A percentile compares a stretch with the other conserved stretches of the same genome.
These are phyloP conservation scores for Diaporthe aspalathi DNA, from an alignment of 2,329 filamentous ascomycete species.

Conservation along the genomic window DNA sequence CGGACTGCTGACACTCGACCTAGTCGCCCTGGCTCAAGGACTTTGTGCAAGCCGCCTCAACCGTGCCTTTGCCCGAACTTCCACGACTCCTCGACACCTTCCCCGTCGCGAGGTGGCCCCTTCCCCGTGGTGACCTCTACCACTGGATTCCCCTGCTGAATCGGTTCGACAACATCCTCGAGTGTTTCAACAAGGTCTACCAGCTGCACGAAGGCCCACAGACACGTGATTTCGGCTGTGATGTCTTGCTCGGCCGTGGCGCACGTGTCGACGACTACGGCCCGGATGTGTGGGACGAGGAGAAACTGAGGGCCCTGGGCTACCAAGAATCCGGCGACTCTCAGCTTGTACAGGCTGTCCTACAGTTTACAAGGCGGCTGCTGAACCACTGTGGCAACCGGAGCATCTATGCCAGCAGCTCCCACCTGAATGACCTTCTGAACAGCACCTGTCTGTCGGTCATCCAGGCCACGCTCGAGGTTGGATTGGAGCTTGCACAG, in stretches of 20 bases:
- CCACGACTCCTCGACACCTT: conserved; percentile 82
- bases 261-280: conserved; percentile 63
- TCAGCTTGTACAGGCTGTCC: conserved; percentile 80
- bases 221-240: conserved; percentile 76
- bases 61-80: conserved; percentile 78
- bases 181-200: conserved; percentile 84
- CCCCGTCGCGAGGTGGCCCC: conserved; percentile 86
- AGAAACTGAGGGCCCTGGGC: conserved; percentile 67
- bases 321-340: conserved; percentile 82
- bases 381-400: conserved; percentile 96
- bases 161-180: conserved; percentile 89
- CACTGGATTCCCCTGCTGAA: conserved; percentile 98
- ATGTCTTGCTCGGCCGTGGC: conserved; percentile 71
- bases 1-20: conserved; percentile 44
- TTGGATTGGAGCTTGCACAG: conserved; percentile 88
- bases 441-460: conserved; percentile 87
- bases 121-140: conserved; percentile 94
- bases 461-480: conserved; percentile 80
- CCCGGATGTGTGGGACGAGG: conserved; percentile 58
- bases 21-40: conserved; percentile 89
- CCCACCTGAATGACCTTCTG: conserved; percentile 87
- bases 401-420: conserved; percentile 94
- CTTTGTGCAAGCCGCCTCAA: conserved; percentile 79
- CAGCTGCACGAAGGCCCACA: conserved; percentile 84
- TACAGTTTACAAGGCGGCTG: conserved; percentile 88